phyloP scores from a whole-genome alignment of 345 rosid genomes.

The Brassica cretica region DNA sequence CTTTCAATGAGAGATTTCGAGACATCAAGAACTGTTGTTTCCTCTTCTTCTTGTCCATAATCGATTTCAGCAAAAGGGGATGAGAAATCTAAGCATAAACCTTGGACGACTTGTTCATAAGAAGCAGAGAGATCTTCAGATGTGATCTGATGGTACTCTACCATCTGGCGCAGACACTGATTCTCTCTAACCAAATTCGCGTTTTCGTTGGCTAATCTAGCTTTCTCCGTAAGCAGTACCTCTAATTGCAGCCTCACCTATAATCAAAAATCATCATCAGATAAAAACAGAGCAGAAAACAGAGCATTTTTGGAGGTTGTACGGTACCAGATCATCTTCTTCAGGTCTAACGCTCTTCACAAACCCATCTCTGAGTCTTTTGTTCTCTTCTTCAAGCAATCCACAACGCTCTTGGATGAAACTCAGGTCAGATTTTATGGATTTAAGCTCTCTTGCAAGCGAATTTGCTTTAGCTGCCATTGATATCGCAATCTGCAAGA shows the following conservation, averaged over 20 bases:
- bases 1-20: slow-evolving; percentile 49
- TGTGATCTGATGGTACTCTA: slow-evolving; percentile 81
- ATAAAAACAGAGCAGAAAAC: background rate
- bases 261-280: background rate
- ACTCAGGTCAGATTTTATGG: slow-evolving; percentile 65
- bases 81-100: slow-evolving; percentile 79
- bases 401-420: slow-evolving; percentile 75
- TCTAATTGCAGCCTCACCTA: slow-evolving; percentile 97
- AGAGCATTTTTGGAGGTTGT: background rate
- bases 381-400: slow-evolving; percentile 85
- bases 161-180: slow-evolving; percentile 84
- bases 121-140: slow-evolving; percentile 80
- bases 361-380: slow-evolving; percentile 78
- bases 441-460: slow-evolving; percentile 72
- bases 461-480: slow-evolving; percentile 85
- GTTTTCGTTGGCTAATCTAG: slow-evolving; percentile 81
- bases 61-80: slow-evolving; percentile 52
- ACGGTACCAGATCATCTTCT: slow-evolving; percentile 87
- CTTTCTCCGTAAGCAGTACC: slow-evolving; percentile 83
- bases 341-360: slow-evolving; percentile 70
- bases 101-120: slow-evolving; percentile 60
- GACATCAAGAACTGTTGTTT: slow-evolving; percentile 16
- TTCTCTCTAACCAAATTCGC: slow-evolving; percentile 79
- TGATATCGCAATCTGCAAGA: slow-evolving; percentile 72
- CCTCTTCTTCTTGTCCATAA: slow-evolving; percentile 23